phyloP scores from a whole-genome alignment of 306 rosid species.

The Psophocarpus tetragonolobus region DNA sequence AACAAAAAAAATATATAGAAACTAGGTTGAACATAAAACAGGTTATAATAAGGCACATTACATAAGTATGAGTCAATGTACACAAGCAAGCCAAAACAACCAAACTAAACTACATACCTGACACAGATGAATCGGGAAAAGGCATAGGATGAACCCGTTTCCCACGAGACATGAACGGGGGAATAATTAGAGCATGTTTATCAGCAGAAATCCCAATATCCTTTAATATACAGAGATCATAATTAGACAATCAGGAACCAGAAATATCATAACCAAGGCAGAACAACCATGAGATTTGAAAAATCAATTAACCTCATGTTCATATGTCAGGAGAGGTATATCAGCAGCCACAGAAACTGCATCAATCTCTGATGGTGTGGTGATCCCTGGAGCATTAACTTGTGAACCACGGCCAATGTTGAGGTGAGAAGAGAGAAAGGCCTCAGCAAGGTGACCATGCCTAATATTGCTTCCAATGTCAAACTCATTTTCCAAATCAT shows the following conservation, averaged over 20 bases:
- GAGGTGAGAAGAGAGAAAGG: conserved; percentile 63
- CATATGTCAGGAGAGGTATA: conserved; percentile 75
- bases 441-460: conserved; percentile 54
- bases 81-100: conserved; percentile 1
- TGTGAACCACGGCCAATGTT: conserved; percentile 57
- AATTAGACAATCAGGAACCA: conserved; percentile 24
- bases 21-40: conserved; percentile 17
- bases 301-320: conserved; percentile 62
- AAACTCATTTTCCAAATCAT: conserved; percentile 87
- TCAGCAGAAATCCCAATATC: conserved; percentile 81
- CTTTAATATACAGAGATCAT: conserved; percentile 44
- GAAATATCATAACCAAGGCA: conserved; percentile 4
- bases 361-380: conserved; percentile 59
- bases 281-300: conserved; percentile 15
- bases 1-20: background rate
- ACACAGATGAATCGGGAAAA: conserved; percentile 51
- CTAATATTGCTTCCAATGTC: conserved; percentile 59
- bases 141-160: conserved; percentile 77
- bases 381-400: conserved; percentile 44
- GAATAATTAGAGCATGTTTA: conserved; percentile 82
- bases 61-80: background rate
- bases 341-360: conserved; percentile 59
- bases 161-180: conserved; percentile 70
- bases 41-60: background rate
- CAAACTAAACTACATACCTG: conserved; percentile 46